Percentiles rank a stretch among this genome's conserved stretches.
phyloP scores from a whole-genome alignment of 495 filamentous ascomycete species.

The Hyaloscypha bicolor region DNA sequence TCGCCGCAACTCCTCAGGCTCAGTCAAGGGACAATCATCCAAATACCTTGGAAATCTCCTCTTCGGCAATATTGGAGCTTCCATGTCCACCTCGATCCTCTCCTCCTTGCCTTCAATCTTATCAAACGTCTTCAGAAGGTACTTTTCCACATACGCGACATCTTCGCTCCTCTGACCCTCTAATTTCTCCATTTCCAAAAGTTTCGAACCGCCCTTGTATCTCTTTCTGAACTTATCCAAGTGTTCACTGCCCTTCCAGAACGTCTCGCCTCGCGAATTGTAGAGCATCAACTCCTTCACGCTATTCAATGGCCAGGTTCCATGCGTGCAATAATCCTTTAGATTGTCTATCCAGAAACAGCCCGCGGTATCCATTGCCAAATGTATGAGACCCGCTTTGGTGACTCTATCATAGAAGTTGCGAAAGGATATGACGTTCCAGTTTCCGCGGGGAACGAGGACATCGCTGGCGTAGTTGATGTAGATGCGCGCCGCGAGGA shows the following conservation, averaged over 20 bases:
- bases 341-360: background rate
- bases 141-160: constrained; percentile 1
- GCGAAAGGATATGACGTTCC: constrained; percentile 17
- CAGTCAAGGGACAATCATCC: background rate
- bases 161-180: background rate
- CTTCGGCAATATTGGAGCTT: background rate
- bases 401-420: constrained; percentile 7
- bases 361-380: background rate
- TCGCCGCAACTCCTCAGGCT: background rate
- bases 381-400: background rate
- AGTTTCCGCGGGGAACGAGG: constrained; percentile 10
- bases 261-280: constrained; percentile 3
- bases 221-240: constrained; percentile 4
- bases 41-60: background rate
- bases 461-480: constrained; percentile 19
- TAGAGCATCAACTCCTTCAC: constrained; percentile 7
- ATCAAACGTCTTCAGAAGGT: background rate
- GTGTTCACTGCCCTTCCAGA: constrained; percentile 8
- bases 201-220: background rate
- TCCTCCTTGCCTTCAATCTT: constrained; percentile 3
- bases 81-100: background rate
- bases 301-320: background rate
- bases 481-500: constrained; percentile 4
- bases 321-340: background rate
- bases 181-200: background rate